Percentiles rank a stretch among this genome's conserved stretches.
Conservation (phyloP, 352 stramenopile genomes). For the Saprolegnia diclina region DNA sequence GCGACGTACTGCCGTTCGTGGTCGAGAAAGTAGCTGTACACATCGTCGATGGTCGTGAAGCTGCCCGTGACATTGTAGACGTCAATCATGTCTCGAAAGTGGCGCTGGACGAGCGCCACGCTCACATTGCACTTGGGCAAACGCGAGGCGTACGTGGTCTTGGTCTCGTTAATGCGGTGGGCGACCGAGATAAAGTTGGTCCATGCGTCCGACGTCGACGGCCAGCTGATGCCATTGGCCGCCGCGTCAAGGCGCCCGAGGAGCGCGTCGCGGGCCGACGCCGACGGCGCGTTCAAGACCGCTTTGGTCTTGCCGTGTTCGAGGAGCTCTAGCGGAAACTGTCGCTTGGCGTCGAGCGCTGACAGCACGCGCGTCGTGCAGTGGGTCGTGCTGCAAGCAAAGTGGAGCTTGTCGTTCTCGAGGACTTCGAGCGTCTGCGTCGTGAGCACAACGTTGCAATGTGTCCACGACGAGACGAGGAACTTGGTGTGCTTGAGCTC, state of each 20-base stretch:
- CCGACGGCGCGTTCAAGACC: neutral
- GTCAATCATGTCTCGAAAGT: slow-evolving; percentile 20
- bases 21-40: slow-evolving; percentile 9
- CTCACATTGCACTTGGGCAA: neutral
- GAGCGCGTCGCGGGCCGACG: neutral
- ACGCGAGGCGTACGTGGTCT: neutral
- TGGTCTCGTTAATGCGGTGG: slow-evolving; percentile 5
- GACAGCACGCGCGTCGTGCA: neutral
- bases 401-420: slow-evolving; percentile 2
- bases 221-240: neutral
- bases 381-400: neutral
- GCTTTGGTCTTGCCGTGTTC: slow-evolving; percentile 4
- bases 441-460: neutral
- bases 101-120: neutral
- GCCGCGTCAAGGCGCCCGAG: neutral
- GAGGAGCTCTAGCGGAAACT: neutral
- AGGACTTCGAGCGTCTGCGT: neutral
- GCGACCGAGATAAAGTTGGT: slow-evolving; percentile 8
- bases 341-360: neutral
- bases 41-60: neutral
- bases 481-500: neutral
- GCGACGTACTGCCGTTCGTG: slow-evolving; percentile 9
- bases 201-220: neutral
- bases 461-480: neutral
- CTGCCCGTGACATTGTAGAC: neutral